Percentiles rank a stretch among this genome's conserved stretches.
Evolutionary conservation across 1,284 basidiomycete genomes (phyloP).

Genomic region (Cryptococcus depauperatus): DNA sequence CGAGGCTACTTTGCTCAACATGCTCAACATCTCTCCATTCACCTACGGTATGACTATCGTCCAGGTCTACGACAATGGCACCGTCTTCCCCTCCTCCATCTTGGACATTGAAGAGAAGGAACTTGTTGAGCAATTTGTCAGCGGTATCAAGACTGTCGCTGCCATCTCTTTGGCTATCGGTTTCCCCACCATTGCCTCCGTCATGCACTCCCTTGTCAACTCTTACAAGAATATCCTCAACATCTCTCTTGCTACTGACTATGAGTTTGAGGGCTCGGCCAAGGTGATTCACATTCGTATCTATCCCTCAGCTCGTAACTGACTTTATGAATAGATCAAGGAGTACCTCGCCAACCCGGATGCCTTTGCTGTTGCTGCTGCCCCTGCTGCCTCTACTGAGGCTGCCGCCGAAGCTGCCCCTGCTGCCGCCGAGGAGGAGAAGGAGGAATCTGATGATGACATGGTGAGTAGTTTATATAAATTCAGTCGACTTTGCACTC

Average conservation of each 20-base stretch:
- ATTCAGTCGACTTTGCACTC: neutral
- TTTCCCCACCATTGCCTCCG: conserved; percentile 92
- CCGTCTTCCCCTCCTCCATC: conserved; percentile 80
- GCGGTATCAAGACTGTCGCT: conserved; percentile 91
- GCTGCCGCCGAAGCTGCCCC: conserved; percentile 52
- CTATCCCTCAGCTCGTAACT: conserved; percentile 37
- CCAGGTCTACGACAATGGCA: conserved; percentile 87
- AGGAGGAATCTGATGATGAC: conserved; percentile 57
- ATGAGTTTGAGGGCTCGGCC: conserved; percentile 85
- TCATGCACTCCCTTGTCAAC: conserved; percentile 92
- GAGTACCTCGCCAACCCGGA: conserved; percentile 95
- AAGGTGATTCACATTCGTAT: conserved; percentile 59
- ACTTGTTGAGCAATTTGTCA: conserved; percentile 82
- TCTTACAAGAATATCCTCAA: conserved; percentile 97
- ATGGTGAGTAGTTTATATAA: conserved; percentile 53
- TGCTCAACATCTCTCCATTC: conserved; percentile 98
- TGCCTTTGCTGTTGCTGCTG: conserved; percentile 76
- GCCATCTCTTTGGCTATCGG: conserved; percentile 90
- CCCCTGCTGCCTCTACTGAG: conserved; percentile 54
- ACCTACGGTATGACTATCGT: conserved; percentile 97
- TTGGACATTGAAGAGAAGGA: conserved; percentile 89
- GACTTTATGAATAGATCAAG: conserved; percentile 61
- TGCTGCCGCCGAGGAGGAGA: conserved; percentile 50
- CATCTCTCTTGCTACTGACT: conserved; percentile 85
- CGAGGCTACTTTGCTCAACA: conserved; percentile 97